phyloP scores from a whole-genome alignment of 352 stramenopile species.

The Phytophthora pseudosyringae region DNA sequence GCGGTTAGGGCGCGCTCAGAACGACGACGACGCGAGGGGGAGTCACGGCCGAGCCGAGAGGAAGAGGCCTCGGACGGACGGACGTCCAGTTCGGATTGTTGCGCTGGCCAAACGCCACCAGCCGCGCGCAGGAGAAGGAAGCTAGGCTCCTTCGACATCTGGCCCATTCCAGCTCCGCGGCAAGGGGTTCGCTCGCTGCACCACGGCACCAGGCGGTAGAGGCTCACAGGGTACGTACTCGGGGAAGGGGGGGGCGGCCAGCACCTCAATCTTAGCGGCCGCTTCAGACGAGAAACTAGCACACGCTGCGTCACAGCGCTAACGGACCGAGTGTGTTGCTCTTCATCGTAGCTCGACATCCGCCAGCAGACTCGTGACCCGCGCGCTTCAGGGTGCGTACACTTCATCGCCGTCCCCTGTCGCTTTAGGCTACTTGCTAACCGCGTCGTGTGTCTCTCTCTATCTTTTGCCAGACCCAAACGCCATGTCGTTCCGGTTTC shows the following conservation, averaged over 20 bases:
- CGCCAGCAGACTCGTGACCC: conserved; percentile 3
- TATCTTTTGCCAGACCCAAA: conserved; percentile 2
- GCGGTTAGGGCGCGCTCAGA: conserved; percentile 19
- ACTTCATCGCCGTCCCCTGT: not conserved
- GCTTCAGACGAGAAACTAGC: conserved; percentile 18
- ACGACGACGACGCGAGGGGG: conserved; percentile 26
- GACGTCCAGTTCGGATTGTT: conserved; percentile 54
- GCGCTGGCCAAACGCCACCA: conserved; percentile 27
- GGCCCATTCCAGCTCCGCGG: not conserved
- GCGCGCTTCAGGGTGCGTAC: conserved; percentile 8
- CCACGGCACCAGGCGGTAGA: conserved; percentile 12
- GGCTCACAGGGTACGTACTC: conserved; percentile 12
- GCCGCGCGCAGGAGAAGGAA: conserved; percentile 15
- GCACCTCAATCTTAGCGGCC: conserved; percentile 9
- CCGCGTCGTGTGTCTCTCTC: not conserved
- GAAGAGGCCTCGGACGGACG: conserved; percentile 31
- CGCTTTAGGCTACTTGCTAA: conserved; percentile 18
- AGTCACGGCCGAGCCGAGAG: conserved; percentile 18
- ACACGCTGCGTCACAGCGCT: not conserved
- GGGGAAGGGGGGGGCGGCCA: not conserved
- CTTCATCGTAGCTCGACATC: conserved; percentile 13
- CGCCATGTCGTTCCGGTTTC: conserved; percentile 76
- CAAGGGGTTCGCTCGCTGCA: not conserved
- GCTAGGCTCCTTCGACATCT: conserved; percentile 20
- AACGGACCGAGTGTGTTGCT: not conserved